These are phyloP conservation scores for Wallemia mellicola DNA, from an alignment of 1,284 basidiomycete genomes.

Conservation along the genomic window DNA sequence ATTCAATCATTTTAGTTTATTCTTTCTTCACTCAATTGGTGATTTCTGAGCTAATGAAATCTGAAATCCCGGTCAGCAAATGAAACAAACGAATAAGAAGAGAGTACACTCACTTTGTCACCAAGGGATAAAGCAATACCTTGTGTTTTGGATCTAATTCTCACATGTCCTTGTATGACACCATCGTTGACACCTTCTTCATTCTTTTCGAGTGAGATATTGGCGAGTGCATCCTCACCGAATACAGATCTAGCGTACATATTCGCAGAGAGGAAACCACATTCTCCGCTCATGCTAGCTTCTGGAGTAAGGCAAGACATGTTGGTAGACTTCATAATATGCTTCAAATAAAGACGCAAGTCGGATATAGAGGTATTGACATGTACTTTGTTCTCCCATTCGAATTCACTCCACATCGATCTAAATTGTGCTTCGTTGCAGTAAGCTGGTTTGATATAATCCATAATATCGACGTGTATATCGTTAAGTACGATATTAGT, in stretches of 20 bases:
- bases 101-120: slow-evolving; percentile 33
- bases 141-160: slow-evolving; percentile 78
- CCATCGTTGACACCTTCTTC: slow-evolving; percentile 33
- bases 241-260: slow-evolving; percentile 75
- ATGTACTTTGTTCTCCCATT: slow-evolving; percentile 94
- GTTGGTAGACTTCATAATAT: slow-evolving; percentile 76
- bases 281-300: slow-evolving; percentile 63
- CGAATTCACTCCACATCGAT: slow-evolving; percentile 92
- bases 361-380: slow-evolving; percentile 53
- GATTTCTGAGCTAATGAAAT: slow-evolving; percentile 1
- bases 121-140: slow-evolving; percentile 81
- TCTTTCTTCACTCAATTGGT: not conserved
- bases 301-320: slow-evolving; percentile 92
- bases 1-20: not conserved
- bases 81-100: no score
- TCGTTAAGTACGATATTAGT: slow-evolving; percentile 66
- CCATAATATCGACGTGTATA: slow-evolving; percentile 97
- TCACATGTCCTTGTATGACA: slow-evolving; percentile 57
- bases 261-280: slow-evolving; percentile 77
- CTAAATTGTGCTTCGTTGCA: slow-evolving; percentile 80
- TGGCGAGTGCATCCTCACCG: slow-evolving; percentile 90
- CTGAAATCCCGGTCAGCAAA: not conserved
- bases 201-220: slow-evolving; percentile 72
- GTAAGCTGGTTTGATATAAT: slow-evolving; percentile 92
- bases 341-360: slow-evolving; percentile 51